Evolutionary conservation across 441 rosid species (phyloP).

Genomic region (Biscutella laevigata): DNA sequence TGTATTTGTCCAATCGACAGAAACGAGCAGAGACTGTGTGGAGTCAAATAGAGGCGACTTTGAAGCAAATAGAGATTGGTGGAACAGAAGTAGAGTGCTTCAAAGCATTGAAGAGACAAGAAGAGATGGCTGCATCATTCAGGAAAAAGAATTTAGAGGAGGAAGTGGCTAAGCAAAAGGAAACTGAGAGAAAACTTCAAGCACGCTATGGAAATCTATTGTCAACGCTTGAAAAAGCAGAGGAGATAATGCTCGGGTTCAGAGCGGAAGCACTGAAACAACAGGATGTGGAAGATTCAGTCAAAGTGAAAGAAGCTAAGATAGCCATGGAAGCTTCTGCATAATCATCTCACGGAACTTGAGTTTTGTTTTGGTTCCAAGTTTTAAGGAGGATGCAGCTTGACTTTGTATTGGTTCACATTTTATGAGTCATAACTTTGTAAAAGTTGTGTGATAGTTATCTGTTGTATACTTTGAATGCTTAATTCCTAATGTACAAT

Average conservation of each 20-base stretch:
- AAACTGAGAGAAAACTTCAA: conserved; percentile 66
- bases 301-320: conserved; percentile 10
- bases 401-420: conserved; percentile 14
- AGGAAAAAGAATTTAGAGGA: conserved; percentile 73
- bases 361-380: conserved; percentile 22
- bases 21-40: conserved; percentile 63
- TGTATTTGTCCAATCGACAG: conserved; percentile 34
- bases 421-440: conserved; percentile 10
- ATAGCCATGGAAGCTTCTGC: conserved; percentile 24
- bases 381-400: conserved; percentile 8
- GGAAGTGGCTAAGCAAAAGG: conserved; percentile 85
- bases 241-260: conserved; percentile 32
- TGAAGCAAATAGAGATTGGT: conserved; percentile 79
- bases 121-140: conserved; percentile 73
- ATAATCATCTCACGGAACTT: conserved; percentile 3
- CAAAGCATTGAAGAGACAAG: conserved; percentile 85
- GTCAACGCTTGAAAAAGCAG: conserved; percentile 50
- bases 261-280: conserved; percentile 43
- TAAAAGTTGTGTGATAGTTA: conserved; percentile 16
- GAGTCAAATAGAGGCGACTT: conserved; percentile 62
- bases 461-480: conserved; percentile 1
- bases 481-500: not conserved
- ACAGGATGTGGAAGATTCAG: conserved; percentile 28
- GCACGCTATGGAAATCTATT: conserved; percentile 60
- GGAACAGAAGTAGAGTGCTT: conserved; percentile 89